phyloP scores from a whole-genome alignment of 192 early-diverging fungal genomes.

The Ambispora gerdemannii region DNA sequence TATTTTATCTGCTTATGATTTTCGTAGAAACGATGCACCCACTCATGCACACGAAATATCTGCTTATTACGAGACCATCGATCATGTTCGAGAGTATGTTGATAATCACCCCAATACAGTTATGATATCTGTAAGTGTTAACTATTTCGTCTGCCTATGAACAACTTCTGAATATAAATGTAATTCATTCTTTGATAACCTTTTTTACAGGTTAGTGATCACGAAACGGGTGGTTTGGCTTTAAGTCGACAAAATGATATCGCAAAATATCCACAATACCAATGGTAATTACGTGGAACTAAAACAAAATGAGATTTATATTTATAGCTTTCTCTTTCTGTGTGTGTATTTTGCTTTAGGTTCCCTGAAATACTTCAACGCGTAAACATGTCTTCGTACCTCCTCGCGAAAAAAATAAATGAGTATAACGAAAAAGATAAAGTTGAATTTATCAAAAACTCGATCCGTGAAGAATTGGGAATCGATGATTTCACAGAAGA shows the following conservation, averaged over 20 bases:
- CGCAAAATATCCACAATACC: conserved; percentile 81
- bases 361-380: conserved; percentile 67
- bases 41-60: conserved; percentile 90
- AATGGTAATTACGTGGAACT: too few relatives aligned
- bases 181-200: too few relatives aligned
- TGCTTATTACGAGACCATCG: conserved; percentile 79
- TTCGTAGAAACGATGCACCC: conserved; percentile 88
- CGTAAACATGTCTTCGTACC: conserved; percentile 68
- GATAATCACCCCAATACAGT: conserved; percentile 78
- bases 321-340: too few relatives aligned
- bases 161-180: too few relatives aligned
- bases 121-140: conserved; percentile 69
- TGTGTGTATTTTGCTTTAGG: too few relatives aligned
- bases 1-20: too few relatives aligned
- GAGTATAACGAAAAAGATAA: conserved; percentile 31
- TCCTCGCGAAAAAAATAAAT: conserved; percentile 46
- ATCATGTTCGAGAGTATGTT: conserved; percentile 72
- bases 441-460: not conserved
- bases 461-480: conserved; percentile 8
- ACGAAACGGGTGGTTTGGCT: conserved; percentile 96
- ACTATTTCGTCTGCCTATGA: not conserved
- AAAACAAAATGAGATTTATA: too few relatives aligned
- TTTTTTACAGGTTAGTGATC: conserved; percentile 63
- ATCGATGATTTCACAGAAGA: conserved; percentile 58
- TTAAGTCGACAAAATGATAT: conserved; percentile 71